Base-by-base conservation (phyloP, 768 basidiomycete species). In the Gloeopeniophorella convolvens region DNA sequence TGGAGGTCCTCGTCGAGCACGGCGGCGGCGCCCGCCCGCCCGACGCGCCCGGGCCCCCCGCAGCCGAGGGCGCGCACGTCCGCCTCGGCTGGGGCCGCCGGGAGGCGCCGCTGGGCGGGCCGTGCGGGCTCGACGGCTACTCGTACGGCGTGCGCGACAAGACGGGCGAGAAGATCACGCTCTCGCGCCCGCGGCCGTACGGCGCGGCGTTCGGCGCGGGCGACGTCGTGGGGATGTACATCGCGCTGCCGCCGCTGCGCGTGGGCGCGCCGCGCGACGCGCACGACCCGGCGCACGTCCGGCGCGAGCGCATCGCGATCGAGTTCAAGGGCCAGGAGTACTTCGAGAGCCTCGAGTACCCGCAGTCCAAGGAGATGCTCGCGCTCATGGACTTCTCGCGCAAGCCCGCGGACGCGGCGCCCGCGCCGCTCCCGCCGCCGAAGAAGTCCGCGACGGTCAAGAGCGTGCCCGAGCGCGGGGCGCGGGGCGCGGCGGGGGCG, bases 271-370 rank as follows among this genome's bases (percentile, higher is more conserved):
- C 69, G 37, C 72, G 78, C 32, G 89, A 94, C 61, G 74, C 76
- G 1, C 69, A 80, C 57, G 89, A 96, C 64, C 87, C 94, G 9
- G 85, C 87, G 4, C 83, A 84, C 56, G 68, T 96, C 55, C 80
- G 83, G 56, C 82, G 96, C 47, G 89, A 92, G 62, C 88, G 96
- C 48, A 88, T 95, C 53, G 81, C 94, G 3, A 94, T 99, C 63
- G 87, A 89, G 52, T 89, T 91, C 68, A 96, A 95, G 68, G 89
- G 89, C n/a, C 93, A 95, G 67, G 87, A 91, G 56, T 93, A 94
- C 65, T 97, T 97, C 65, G 96, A 99, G 70, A 83, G 83, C 52
- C 72, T 89, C 54, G 95, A 98, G 65, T 97, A 96, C 64, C 68
- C 82, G 9, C 80, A 83, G 51, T 80, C 77, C 24, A 96, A 94